A percentile compares a stretch with the other conserved stretches of the same genome.
phyloP scores from a whole-genome alignment of 2,329 filamentous ascomycete species.

The Calonectria pauciramosa region DNA sequence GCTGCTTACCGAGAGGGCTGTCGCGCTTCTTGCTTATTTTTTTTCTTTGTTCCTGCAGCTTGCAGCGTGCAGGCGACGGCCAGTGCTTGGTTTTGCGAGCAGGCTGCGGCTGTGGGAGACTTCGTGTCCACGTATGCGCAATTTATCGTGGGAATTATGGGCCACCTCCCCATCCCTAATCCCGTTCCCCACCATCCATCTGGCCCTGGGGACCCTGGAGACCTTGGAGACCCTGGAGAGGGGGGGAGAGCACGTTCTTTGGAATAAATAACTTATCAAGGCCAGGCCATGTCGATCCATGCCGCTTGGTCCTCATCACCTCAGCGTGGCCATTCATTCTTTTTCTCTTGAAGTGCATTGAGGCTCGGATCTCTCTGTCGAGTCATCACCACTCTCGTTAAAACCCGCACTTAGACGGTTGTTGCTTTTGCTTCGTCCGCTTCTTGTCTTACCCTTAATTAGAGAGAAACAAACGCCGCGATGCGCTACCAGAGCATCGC shows the following conservation, averaged over 20 bases:
- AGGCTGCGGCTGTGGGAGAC: background rate
- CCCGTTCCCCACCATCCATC: background rate
- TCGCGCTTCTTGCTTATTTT: background rate
- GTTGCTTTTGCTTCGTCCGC: background rate
- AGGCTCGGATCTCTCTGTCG: background rate
- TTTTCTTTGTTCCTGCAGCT: background rate
- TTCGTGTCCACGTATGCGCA: slow-evolving; percentile 8
- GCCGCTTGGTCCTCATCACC: background rate
- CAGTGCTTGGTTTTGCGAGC: background rate
- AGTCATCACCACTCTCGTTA: background rate
- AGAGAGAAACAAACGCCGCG: background rate
- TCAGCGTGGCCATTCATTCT: background rate
- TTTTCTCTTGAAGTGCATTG: background rate
- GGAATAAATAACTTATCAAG: background rate
- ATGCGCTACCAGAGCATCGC: slow-evolving; percentile 17
- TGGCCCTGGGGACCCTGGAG: background rate
- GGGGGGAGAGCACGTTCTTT: background rate
- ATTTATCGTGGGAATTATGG: slow-evolving; percentile 9
- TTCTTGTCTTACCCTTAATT: background rate
- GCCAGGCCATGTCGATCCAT: background rate
- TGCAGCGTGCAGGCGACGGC: background rate
- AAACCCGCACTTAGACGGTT: background rate
- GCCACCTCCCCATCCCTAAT: background rate
- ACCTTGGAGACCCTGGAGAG: too few species aligned
- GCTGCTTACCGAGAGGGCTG: background rate